Conservation (phyloP, 2,329 filamentous ascomycete species). For the Penicillium sp. region DNA sequence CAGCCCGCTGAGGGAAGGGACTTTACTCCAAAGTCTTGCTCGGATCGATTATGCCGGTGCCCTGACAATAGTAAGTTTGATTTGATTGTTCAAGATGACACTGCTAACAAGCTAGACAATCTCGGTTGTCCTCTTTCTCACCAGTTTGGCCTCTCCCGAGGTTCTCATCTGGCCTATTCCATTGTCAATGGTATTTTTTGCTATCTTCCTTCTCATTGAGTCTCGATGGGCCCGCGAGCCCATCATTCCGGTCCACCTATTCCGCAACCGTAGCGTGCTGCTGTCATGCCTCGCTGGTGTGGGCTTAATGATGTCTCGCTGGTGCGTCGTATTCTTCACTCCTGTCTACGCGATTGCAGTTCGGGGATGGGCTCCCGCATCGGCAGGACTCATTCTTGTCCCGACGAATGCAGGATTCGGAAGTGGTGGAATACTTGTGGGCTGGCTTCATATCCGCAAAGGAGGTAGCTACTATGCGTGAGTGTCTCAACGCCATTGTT, state of each 20-base stretch:
- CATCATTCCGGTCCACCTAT: slow-evolving; percentile 70
- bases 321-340: slow-evolving; percentile 77
- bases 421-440: slow-evolving; percentile 69
- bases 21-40: slow-evolving; percentile 57
- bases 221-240: slow-evolving; percentile 65
- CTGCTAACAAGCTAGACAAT: slow-evolving; percentile 41
- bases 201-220: slow-evolving; percentile 63
- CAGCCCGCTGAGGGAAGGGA: slow-evolving; percentile 40
- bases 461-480: slow-evolving; percentile 70
- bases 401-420: slow-evolving; percentile 82
- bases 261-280: slow-evolving; percentile 69
- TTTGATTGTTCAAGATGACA: background rate
- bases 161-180: slow-evolving; percentile 63
- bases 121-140: slow-evolving; percentile 71
- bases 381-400: slow-evolving; percentile 73
- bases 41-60: slow-evolving; percentile 76
- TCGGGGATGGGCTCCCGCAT: slow-evolving; percentile 66
- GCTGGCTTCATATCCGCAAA: slow-evolving; percentile 73
- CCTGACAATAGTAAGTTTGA: slow-evolving; percentile 57
- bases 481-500: slow-evolving; percentile 9
- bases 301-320: slow-evolving; percentile 77
- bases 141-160: slow-evolving; percentile 64
- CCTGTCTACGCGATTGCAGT: slow-evolving; percentile 79
- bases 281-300: slow-evolving; percentile 74
- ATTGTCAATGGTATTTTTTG: slow-evolving; percentile 60